Evolutionary conservation across 805 yeast species (phyloP).

Genomic region (Wickerhamiella cacticola): DNA sequence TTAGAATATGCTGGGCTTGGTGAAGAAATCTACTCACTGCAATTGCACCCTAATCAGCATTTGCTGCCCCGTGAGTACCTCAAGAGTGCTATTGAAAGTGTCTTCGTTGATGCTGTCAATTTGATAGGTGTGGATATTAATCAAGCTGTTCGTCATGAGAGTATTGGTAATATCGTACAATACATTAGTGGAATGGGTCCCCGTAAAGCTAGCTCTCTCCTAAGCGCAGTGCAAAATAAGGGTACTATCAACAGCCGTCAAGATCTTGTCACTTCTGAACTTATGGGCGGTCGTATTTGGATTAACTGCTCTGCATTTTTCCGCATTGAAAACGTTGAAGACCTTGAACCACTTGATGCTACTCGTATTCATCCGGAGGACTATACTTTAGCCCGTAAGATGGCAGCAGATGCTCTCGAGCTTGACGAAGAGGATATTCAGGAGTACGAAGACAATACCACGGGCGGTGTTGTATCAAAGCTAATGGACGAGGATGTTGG

Average conservation of each 20-base stretch:
- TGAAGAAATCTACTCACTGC: constrained; percentile 57
- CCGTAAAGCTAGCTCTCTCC: constrained; percentile 78
- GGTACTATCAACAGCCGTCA: constrained; percentile 61
- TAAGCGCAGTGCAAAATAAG: constrained; percentile 62
- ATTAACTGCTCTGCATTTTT: constrained; percentile 87
- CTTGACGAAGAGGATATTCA: constrained; percentile 87
- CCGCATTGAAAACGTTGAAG: constrained; percentile 50
- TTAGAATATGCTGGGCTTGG: constrained; percentile 75
- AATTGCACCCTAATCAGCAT: constrained; percentile 54
- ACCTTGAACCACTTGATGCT: constrained; percentile 71
- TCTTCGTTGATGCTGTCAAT: constrained; percentile 80
- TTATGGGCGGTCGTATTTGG: constrained; percentile 69
- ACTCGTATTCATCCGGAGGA: constrained; percentile 98
- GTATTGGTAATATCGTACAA: constrained; percentile 57
- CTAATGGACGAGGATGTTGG: constrained; percentile 49
- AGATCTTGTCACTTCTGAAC: constrained; percentile 70
- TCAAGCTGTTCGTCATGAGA: constrained; percentile 68
- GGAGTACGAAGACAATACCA: constrained; percentile 62
- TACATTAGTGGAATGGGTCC: constrained; percentile 90
- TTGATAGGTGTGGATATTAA: constrained; percentile 90
- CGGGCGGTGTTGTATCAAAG: constrained; percentile 55
- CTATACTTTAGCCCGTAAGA: constrained; percentile 86
- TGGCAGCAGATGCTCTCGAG: constrained; percentile 97
- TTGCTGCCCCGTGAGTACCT: constrained; percentile 54
- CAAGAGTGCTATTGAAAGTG: constrained; percentile 56